A percentile compares a stretch with the other conserved stretches of the same genome.
Evolutionary conservation across 495 filamentous ascomycete genomes (phyloP).

Genomic region (Achaetomiella virescens): DNA sequence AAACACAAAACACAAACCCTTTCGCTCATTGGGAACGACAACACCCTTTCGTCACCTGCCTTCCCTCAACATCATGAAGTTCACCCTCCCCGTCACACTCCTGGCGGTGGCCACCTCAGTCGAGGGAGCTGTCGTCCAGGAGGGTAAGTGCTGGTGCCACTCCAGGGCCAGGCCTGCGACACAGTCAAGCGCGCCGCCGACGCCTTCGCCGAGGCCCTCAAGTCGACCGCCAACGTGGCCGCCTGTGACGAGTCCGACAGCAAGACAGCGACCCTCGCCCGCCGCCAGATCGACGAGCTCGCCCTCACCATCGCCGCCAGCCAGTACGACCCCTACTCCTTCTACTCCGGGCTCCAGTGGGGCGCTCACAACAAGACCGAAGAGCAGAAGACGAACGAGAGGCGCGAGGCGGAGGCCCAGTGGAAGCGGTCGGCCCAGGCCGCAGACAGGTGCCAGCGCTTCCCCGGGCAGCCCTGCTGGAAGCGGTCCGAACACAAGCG

Average conservation of each 20-base stretch:
- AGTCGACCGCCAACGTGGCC: slow-evolving; percentile 8
- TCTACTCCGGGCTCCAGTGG: slow-evolving; percentile 20
- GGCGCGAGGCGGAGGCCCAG: slow-evolving; percentile 25
- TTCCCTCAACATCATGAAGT: slow-evolving; percentile 34
- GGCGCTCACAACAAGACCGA: slow-evolving; percentile 1
- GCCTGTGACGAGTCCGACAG: slow-evolving; percentile 18
- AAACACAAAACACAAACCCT: not conserved
- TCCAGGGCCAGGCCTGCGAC: slow-evolving; percentile 32
- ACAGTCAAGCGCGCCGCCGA: slow-evolving; percentile 35
- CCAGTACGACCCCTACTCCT: slow-evolving; percentile 23
- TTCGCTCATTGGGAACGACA: not conserved
- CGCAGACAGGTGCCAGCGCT: slow-evolving; percentile 1
- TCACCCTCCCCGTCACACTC: slow-evolving; percentile 28
- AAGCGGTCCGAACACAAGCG: slow-evolving; percentile 22
- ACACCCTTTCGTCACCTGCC: slow-evolving; percentile 8
- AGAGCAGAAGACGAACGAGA: slow-evolving; percentile 4
- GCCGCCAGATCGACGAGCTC: slow-evolving; percentile 26
- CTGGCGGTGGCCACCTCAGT: slow-evolving; percentile 25
- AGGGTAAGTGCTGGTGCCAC: slow-evolving; percentile 26
- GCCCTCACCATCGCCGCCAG: slow-evolving; percentile 24
- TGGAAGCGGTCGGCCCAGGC: slow-evolving; percentile 21
- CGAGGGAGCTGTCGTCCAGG: slow-evolving; percentile 22
- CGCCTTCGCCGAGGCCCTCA: slow-evolving; percentile 28
- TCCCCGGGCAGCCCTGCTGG: slow-evolving; percentile 16
- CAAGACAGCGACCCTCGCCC: slow-evolving; percentile 18